Evolutionary conservation across 1,139 yeast genomes (phyloP).

Genomic region (Debaryomyces sp.): DNA sequence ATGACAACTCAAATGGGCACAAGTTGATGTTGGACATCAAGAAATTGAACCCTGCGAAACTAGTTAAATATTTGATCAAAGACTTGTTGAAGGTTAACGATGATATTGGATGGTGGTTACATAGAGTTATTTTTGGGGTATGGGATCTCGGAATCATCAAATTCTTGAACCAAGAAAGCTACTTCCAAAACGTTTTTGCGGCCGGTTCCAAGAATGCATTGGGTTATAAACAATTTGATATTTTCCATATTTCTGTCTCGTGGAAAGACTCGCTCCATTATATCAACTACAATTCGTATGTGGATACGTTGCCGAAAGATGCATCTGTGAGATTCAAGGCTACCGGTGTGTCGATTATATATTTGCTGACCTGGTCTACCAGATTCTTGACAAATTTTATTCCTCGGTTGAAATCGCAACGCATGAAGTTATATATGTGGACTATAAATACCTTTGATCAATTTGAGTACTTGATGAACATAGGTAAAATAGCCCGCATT

Average conservation of each 20-base stretch:
- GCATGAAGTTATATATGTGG: conserved; percentile 73
- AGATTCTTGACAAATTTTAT: conserved; percentile 39
- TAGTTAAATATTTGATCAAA: conserved; percentile 55
- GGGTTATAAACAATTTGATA: conserved; percentile 34
- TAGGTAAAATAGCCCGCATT: conserved; percentile 30
- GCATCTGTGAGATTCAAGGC: conserved; percentile 25
- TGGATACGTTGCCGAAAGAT: conserved; percentile 28
- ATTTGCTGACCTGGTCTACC: conserved; percentile 42
- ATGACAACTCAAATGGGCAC: conserved; percentile 19
- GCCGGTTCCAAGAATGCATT: conserved; percentile 15
- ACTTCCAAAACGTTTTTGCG: conserved; percentile 31
- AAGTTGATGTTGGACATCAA: conserved; percentile 84
- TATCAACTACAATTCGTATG: conserved; percentile 39
- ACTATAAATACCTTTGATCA: conserved; percentile 66
- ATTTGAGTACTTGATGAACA: conserved; percentile 41
- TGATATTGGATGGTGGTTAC: conserved; percentile 67
- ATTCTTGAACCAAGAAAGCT: conserved; percentile 46
- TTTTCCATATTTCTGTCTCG: conserved; percentile 38
- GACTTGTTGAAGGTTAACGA: conserved; percentile 49
- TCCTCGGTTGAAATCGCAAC: conserved; percentile 41
- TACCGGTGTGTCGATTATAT: conserved; percentile 44
- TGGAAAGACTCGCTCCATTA: conserved; percentile 40
- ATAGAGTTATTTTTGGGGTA: conserved; percentile 71
- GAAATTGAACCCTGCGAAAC: conserved; percentile 61
- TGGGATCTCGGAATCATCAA: conserved; percentile 75